Evolutionary conservation across 331 rosid genomes (phyloP), one percentile per base, ranked within the genome.

Genomic region (Cydonia oblonga): DNA sequence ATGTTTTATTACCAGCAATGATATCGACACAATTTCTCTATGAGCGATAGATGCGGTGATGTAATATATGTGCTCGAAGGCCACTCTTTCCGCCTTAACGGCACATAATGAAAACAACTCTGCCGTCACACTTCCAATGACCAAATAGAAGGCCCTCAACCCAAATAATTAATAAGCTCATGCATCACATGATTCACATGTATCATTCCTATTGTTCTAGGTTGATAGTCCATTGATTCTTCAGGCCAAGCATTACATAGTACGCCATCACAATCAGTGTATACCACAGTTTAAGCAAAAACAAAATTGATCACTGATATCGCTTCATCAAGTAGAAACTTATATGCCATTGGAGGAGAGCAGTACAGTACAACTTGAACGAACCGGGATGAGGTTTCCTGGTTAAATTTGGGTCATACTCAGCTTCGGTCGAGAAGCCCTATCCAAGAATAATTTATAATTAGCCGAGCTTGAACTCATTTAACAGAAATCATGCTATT

Each of bases 381-480:
- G 33, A 64, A 69, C 44, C 64, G 30, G 22, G 53, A 73, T 76
- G 40, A 53, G 53, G 42, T 26, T 57, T 68, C 75, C 69, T 68
- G 69, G 64, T 60, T 72, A 60, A 35, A 24, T 72, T 79, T 3
- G 75, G 79, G 54, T 79, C 64, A 25, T 30, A 64, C 40, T 80
- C 83, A 80, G 83, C 83, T 80, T 38, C 80, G 63, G 44, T 80
- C 80, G 24, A 75, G 53, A 66, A 78, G 71, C 22, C 83, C 83
- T 80, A 65, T 29, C 76, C 83, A 75, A 80, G 68, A 69, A 79
- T 24, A 80, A 75, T 44, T 40, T 65, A 74, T n/a, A 32, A 80
- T 80, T 58, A 80, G 83, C 52, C 72, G 14, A 61, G 75, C 53
- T 75, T 58, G 42, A 25, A 75, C 46, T 62, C 25, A 22, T 69